phyloP scores from a whole-genome alignment of 257 asterid species.

The Oldenlandia corymbosa region DNA sequence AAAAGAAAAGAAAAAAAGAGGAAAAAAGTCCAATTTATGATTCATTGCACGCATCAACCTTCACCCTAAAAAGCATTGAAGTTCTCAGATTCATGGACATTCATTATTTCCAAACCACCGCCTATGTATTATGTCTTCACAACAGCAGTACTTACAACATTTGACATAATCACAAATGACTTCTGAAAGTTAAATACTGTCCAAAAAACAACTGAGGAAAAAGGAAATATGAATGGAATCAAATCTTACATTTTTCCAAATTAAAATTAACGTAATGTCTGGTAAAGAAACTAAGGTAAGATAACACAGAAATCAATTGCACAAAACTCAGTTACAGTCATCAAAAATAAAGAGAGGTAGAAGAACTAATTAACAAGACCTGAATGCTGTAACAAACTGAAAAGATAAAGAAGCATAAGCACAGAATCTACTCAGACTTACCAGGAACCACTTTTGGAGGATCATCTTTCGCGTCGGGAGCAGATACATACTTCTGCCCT shows the following conservation, averaged over 20 bases:
- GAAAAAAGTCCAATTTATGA: too few species aligned
- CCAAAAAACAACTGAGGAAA: too few species aligned
- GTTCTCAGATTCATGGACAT: neutral
- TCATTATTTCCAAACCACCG: too few species aligned
- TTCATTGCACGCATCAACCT: too few species aligned
- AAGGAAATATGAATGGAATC: too few species aligned
- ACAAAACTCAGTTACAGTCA: neutral
- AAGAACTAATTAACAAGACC: neutral
- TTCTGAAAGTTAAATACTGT: neutral
- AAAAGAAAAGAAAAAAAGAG: too few species aligned
- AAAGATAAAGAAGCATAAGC: neutral
- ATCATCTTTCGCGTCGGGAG: conserved; percentile 65
- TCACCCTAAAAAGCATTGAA: neutral
- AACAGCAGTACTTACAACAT: too few species aligned
- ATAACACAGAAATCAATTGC: too few species aligned
- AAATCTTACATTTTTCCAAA: too few species aligned
- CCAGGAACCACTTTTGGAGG: conserved; percentile 84
- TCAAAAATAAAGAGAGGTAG: neutral
- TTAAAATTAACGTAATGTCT: too few species aligned
- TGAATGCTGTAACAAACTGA: neutral
- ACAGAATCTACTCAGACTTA: conserved; percentile 26
- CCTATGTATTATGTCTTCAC: too few species aligned
- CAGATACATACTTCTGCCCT: conserved; percentile 77
- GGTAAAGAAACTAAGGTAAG: neutral
- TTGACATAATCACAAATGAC: neutral